Conservation (phyloP, 2,329 filamentous ascomycete genomes). For the Escovopsis sp. region DNA sequence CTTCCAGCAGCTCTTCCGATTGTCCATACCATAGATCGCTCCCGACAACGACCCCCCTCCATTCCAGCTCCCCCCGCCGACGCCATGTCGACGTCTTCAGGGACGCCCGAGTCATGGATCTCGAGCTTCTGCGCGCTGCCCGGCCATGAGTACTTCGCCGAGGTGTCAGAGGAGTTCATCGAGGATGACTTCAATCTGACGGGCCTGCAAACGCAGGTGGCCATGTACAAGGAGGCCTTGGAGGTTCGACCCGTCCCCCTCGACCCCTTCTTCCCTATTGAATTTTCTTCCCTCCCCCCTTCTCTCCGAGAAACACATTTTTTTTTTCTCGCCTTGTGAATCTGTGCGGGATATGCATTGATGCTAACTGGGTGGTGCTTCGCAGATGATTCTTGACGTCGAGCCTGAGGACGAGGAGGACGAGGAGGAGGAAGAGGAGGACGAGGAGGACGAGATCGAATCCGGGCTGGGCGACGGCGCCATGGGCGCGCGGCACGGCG, state of each 20-base stretch:
- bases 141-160: constrained; percentile 97
- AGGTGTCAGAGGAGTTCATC: constrained; percentile 97
- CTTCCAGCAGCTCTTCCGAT: not conserved
- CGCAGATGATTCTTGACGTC: constrained; percentile 88
- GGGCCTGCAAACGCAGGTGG: constrained; percentile 83
- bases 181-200: constrained; percentile 99
- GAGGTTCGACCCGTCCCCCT: constrained; percentile 37
- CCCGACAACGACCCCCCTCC: not conserved
- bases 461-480: constrained; percentile 44
- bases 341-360: too few relatives aligned
- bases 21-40: constrained; percentile 4
- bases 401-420: constrained; percentile 92
- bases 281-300: not conserved
- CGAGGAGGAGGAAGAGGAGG: constrained; percentile 66
- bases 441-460: constrained; percentile 59
- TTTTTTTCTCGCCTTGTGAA: not conserved
- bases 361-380: not conserved
- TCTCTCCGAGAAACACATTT: not conserved
- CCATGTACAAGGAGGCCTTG: constrained; percentile 97
- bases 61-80: constrained; percentile 2
- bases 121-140: constrained; percentile 89
- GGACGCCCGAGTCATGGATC: constrained; percentile 81
- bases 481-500: constrained; percentile 26
- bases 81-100: constrained; percentile 45
- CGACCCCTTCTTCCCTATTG: not conserved